These are phyloP conservation scores for Albugo laibachii DNA, from an alignment of 352 stramenopile species.

Conservation along the genomic window DNA sequence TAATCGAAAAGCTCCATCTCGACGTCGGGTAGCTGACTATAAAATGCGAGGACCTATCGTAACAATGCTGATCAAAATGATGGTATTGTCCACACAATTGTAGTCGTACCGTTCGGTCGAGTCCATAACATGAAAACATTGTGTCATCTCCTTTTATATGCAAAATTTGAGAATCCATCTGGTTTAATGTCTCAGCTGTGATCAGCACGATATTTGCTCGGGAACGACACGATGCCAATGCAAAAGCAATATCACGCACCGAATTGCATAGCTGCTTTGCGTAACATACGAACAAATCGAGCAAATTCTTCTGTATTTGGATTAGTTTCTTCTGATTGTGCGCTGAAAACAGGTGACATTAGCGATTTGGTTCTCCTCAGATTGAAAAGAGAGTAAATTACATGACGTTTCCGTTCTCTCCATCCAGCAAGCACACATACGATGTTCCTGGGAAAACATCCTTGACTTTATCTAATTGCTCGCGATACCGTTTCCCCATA, in stretches of 20 bases:
- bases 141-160: constrained; percentile 63
- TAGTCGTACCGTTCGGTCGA: constrained; percentile 32
- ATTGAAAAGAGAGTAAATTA: constrained; percentile 11
- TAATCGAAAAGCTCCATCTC: constrained; percentile 68
- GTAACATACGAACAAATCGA: constrained; percentile 58
- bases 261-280: constrained; percentile 60
- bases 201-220: no score
- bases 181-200: constrained; percentile 53
- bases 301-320: constrained; percentile 61
- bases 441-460: constrained; percentile 51
- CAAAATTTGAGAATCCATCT: constrained; percentile 63
- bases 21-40: constrained; percentile 53
- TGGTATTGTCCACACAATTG: no score
- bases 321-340: constrained; percentile 39
- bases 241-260: constrained; percentile 15
- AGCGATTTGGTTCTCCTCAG: no score
- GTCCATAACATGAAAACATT: constrained; percentile 75
- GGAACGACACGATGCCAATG: no score
- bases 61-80: neutral
- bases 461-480: constrained; percentile 62
- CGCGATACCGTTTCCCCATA: constrained; percentile 29
- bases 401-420: constrained; percentile 60
- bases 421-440: constrained; percentile 66
- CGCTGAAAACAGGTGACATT: constrained; percentile 10
- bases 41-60: constrained; percentile 65